Percentiles rank a stretch among this genome's conserved stretches.
Conservation (phyloP, 768 basidiomycete genomes). For the Podaxis pistillaris region DNA sequence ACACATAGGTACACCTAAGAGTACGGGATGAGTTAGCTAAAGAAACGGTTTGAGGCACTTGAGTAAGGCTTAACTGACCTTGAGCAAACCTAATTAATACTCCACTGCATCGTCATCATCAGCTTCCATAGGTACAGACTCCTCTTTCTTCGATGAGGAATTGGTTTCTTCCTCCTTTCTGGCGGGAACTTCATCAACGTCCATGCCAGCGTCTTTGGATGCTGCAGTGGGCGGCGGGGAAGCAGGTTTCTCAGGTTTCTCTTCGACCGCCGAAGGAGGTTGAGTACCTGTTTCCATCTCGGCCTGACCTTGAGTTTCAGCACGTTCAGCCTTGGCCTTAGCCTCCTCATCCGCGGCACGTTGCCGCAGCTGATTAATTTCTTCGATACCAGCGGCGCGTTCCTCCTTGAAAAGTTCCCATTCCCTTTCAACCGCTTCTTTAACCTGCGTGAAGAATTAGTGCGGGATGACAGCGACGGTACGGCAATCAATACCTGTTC, state of each 20-base stretch:
- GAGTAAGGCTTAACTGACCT: conserved; percentile 5
- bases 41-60: not conserved
- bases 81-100: conserved; percentile 45
- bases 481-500: conserved; percentile 46
- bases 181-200: conserved; percentile 34
- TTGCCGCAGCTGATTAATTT: conserved; percentile 59
- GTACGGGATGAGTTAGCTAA: not conserved
- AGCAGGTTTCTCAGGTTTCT: conserved; percentile 18
- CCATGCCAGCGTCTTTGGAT: conserved; percentile 32
- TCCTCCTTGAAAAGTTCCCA: conserved; percentile 66
- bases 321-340: conserved; percentile 38
- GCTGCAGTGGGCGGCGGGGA: conserved; percentile 5
- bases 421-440: conserved; percentile 63
- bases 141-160: conserved; percentile 48
- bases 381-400: conserved; percentile 53
- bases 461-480: not conserved
- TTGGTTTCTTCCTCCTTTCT: conserved; percentile 31
- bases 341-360: conserved; percentile 67
- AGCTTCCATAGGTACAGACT: conserved; percentile 51
- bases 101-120: conserved; percentile 84
- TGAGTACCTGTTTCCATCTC: conserved; percentile 36
- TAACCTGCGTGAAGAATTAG: conserved; percentile 40
- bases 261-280: conserved; percentile 20
- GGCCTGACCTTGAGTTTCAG: conserved; percentile 32
- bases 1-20: conserved; percentile 13